Evolutionary conservation across 2,329 filamentous ascomycete genomes (phyloP).

Genomic region (Pyrenophora graminea): DNA sequence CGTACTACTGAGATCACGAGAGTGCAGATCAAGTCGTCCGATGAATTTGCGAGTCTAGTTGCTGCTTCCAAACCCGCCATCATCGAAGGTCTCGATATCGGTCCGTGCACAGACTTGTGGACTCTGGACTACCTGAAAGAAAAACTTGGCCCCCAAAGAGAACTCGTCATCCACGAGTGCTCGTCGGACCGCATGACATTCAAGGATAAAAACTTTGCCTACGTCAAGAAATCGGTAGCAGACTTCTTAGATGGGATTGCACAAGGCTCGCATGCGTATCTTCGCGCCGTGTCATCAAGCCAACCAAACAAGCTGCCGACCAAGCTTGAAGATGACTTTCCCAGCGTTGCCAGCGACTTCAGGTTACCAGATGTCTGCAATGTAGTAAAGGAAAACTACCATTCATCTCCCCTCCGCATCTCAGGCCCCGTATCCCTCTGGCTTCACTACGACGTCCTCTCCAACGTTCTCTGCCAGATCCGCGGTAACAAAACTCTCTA

Average conservation of each 20-base stretch:
- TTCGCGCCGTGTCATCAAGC: slow-evolving; percentile 74
- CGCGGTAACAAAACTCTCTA: slow-evolving; percentile 72
- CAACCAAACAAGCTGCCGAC: slow-evolving; percentile 72
- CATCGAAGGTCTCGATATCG: slow-evolving; percentile 68
- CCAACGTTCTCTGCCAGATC: slow-evolving; percentile 83
- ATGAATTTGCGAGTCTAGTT: slow-evolving; percentile 66
- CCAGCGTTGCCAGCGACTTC: slow-evolving; percentile 71
- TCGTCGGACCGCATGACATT: slow-evolving; percentile 74
- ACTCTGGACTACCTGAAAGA: slow-evolving; percentile 68
- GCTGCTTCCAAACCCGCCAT: slow-evolving; percentile 64
- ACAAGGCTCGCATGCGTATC: slow-evolving; percentile 68
- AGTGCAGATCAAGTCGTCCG: slow-evolving; percentile 55
- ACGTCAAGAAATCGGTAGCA: slow-evolving; percentile 69
- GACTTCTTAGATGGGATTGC: slow-evolving; percentile 65
- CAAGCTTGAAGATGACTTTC: slow-evolving; percentile 73
- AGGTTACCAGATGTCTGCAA: slow-evolving; percentile 56
- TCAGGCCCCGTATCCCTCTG: slow-evolving; percentile 84
- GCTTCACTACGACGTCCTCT: slow-evolving; percentile 91
- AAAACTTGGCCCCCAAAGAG: slow-evolving; percentile 41
- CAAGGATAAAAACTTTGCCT: slow-evolving; percentile 79
- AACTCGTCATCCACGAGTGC: slow-evolving; percentile 77
- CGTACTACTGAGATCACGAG: slow-evolving; percentile 53
- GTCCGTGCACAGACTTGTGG: slow-evolving; percentile 70
- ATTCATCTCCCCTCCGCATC: slow-evolving; percentile 79
- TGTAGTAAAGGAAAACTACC: slow-evolving; percentile 62